Base-by-base conservation (phyloP, 169 alveolate species). In the Eimeria sp. region DNA sequence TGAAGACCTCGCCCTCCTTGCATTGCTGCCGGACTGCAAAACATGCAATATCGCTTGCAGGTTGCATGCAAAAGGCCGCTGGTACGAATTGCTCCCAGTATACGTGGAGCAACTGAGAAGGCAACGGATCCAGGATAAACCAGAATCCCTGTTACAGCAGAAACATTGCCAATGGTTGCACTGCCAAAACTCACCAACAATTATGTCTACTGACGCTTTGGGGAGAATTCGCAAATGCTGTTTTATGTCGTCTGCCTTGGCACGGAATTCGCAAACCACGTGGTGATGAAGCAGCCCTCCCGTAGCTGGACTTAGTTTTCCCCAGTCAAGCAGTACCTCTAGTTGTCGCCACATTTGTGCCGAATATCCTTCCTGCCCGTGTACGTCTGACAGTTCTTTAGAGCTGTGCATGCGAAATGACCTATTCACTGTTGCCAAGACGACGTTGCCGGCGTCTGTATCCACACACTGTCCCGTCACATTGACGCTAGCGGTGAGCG, bases 241-340 rank as follows among this genome's bases (percentile, higher is more conserved):
- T 82, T 40, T 40, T 45, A 10, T 57, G 5, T 61, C 45, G 10
- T 47, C 45, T 14, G 61, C n/a, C 49, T 13, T 43, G 34, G 76
- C 93, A 86, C 80, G 93, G 45, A 86, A 86, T 30, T 86, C 93
- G 93, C 93, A 86, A 18, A 86, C 65, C 49, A 86, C 93, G 93
- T 61, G 93, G n/a, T 86, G 93, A 51, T 61, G 93, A 40, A 58
- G 93, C 45, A 86, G 82, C n/a, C 93, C 93, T 2, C 82, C 93
- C 14, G 61, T 86, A 22, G 65, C 78, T 61, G 93, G 82, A 63
- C 72, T 63, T 54, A 86, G 63, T 49, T 34, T 61, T 22, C 30
- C 63, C 93, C 93, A 86, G 80, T 86, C 80, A 22, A 86, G 93
- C 27, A 86, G 65, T 34, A 86, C 5, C 47, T 63, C 61, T 6